Conservation (phyloP, 257 asterid species). For the Solanum gandarillasii region DNA sequence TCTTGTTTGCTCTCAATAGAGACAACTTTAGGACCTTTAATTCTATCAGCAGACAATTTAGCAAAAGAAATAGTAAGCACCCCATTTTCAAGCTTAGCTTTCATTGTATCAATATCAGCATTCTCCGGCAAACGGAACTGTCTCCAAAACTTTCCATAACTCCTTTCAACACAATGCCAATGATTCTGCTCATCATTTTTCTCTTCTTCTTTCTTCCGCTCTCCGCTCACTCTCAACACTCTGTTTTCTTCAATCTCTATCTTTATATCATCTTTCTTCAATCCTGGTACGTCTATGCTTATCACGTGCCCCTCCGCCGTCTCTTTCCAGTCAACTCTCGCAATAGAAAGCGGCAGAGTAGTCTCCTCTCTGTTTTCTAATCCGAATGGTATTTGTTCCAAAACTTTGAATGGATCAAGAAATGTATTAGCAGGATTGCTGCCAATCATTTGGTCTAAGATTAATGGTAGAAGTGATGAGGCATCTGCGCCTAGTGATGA, state of each 20-base stretch:
- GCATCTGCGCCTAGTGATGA: not conserved
- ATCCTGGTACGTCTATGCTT: constrained; percentile 12
- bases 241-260: constrained; percentile 15
- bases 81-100: constrained; percentile 16
- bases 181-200: not conserved
- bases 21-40: constrained; percentile 9
- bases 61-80: constrained; percentile 12
- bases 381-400: constrained; percentile 13
- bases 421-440: not conserved
- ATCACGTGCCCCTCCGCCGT: constrained; percentile 6
- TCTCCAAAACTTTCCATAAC: constrained; percentile 15
- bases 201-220: constrained; percentile 4
- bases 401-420: constrained; percentile 14
- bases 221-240: constrained; percentile 7
- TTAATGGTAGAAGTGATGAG: constrained; percentile 6
- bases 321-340: constrained; percentile 22
- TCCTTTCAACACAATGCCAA: constrained; percentile 14
- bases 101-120: constrained; percentile 5
- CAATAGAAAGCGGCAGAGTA: not conserved
- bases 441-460: not conserved
- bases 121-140: constrained; percentile 18
- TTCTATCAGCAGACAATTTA: constrained; percentile 7
- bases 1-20: not conserved
- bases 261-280: constrained; percentile 11
- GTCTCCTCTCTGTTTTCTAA: constrained; percentile 7